Conservation (phyloP, 31 red algal genomes). For the Odonthalia washingtoniensis region DNA sequence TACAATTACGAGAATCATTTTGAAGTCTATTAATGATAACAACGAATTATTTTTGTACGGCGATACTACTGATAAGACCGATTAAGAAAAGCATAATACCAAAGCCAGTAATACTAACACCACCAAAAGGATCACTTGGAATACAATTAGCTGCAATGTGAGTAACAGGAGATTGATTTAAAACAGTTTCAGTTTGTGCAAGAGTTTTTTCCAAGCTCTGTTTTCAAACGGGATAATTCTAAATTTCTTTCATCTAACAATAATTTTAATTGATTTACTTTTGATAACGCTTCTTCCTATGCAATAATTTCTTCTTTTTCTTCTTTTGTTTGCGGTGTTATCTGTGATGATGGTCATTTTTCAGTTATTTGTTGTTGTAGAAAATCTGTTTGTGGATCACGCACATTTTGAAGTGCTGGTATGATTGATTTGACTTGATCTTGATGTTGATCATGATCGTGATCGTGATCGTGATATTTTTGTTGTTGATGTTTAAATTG, state of each 20-base stretch:
- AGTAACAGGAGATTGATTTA: slow-evolving; percentile 51
- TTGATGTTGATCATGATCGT: too few relatives aligned
- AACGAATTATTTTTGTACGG: slow-evolving; percentile 14
- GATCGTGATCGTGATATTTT: too few relatives aligned
- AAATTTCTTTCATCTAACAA: slow-evolving; percentile 50
- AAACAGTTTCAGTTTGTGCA: slow-evolving; percentile 47
- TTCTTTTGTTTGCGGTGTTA: too few relatives aligned
- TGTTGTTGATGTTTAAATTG: too few relatives aligned
- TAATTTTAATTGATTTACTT: slow-evolving; percentile 40
- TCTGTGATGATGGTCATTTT: too few relatives aligned
- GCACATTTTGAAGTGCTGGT: too few relatives aligned
- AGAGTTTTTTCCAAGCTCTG: slow-evolving; percentile 56
- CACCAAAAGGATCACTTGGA: slow-evolving; percentile 63
- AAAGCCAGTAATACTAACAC: slow-evolving; percentile 63
- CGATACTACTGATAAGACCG: slow-evolving; percentile 43
- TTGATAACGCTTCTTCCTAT: slow-evolving; percentile 46
- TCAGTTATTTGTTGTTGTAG: too few relatives aligned
- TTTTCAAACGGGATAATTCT: slow-evolving; percentile 46
- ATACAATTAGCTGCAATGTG: slow-evolving; percentile 50
- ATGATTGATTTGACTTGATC: too few relatives aligned
- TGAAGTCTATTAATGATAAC: background rate
- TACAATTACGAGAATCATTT: too few relatives aligned
- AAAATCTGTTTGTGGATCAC: too few relatives aligned
- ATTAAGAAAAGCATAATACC: slow-evolving; percentile 64
- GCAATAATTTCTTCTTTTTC: slow-evolving; percentile 12